Evolutionary conservation across 2,329 filamentous ascomycete species (phyloP).

Genomic region (Penicillium vulpinum): DNA sequence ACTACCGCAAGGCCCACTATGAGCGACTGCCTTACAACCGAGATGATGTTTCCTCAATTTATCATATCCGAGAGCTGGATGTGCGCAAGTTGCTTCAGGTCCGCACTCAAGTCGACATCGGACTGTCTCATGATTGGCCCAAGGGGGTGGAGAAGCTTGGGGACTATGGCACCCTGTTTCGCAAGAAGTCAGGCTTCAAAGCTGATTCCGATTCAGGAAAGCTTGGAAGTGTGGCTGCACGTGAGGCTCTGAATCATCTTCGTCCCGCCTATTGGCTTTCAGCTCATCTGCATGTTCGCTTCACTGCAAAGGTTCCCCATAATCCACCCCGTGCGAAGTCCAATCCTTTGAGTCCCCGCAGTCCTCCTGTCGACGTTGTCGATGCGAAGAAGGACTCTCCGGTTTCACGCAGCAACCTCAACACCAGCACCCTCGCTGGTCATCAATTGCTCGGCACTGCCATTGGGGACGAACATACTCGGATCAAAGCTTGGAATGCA

Average conservation of each 20-base stretch:
- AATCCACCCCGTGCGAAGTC: neutral
- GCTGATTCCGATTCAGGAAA: slow-evolving; percentile 72
- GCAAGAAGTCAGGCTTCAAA: slow-evolving; percentile 71
- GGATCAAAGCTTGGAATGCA: slow-evolving; percentile 41
- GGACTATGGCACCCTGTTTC: slow-evolving; percentile 67
- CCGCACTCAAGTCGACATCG: slow-evolving; percentile 84
- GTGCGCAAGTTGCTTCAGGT: slow-evolving; percentile 84
- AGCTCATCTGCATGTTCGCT: slow-evolving; percentile 90
- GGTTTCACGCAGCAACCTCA: neutral
- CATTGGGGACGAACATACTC: slow-evolving; percentile 10
- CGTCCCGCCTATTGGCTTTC: slow-evolving; percentile 88
- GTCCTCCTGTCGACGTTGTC: neutral
- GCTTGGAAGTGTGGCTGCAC: slow-evolving; percentile 77
- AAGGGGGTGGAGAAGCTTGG: slow-evolving; percentile 77
- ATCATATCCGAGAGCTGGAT: slow-evolving; percentile 87
- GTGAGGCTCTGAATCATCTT: slow-evolving; percentile 75
- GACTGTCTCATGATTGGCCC: slow-evolving; percentile 95
- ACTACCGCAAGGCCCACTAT: slow-evolving; percentile 79
- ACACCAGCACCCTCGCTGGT: neutral
- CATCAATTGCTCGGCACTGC: neutral
- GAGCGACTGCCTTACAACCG: slow-evolving; percentile 82
- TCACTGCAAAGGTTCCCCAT: slow-evolving; percentile 62
- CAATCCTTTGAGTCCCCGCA: slow-evolving; percentile 18
- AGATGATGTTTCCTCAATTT: slow-evolving; percentile 77
- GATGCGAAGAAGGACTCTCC: neutral